These are phyloP conservation scores for Laburnicola sp. DNA, from an alignment of 2,329 filamentous ascomycete genomes.

Conservation along the genomic window DNA sequence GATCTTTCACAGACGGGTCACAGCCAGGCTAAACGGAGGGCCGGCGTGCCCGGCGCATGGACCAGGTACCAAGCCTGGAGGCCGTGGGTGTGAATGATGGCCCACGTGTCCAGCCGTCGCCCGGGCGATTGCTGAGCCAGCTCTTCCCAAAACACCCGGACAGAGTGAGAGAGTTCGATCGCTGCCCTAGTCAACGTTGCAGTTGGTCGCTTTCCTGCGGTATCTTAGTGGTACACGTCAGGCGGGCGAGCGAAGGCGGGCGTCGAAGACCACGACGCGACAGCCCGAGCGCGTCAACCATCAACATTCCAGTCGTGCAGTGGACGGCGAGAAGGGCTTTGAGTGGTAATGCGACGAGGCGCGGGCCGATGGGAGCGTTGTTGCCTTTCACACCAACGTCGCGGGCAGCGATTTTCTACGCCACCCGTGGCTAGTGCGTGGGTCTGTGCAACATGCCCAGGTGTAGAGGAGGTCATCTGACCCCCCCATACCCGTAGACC, in stretches of 20 bases:
- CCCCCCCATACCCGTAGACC: constrained; percentile 6
- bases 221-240: constrained; percentile 19
- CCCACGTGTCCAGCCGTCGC: neutral
- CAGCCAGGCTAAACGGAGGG: too few relatives aligned
- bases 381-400: constrained; percentile 24
- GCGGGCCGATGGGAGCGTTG: constrained; percentile 15
- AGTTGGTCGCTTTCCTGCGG: neutral
- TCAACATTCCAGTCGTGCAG: constrained; percentile 16
- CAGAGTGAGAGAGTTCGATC: neutral
- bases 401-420: constrained; percentile 21
- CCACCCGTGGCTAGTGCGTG: constrained; percentile 20
- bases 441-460: constrained; percentile 9
- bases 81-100: neutral
- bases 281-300: constrained; percentile 12
- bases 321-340: neutral
- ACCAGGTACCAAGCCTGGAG: neutral
- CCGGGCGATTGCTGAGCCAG: neutral
- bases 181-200: too few relatives aligned
- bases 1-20: too few relatives aligned
- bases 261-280: constrained; percentile 22
- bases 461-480: constrained; percentile 24
- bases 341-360: neutral
- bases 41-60: too few relatives aligned
- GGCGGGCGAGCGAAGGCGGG: constrained; percentile 28
- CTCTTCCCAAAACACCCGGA: neutral